Conservation (phyloP, 129 eudicot genomes). For the Saposhnikovia divaricata region DNA sequence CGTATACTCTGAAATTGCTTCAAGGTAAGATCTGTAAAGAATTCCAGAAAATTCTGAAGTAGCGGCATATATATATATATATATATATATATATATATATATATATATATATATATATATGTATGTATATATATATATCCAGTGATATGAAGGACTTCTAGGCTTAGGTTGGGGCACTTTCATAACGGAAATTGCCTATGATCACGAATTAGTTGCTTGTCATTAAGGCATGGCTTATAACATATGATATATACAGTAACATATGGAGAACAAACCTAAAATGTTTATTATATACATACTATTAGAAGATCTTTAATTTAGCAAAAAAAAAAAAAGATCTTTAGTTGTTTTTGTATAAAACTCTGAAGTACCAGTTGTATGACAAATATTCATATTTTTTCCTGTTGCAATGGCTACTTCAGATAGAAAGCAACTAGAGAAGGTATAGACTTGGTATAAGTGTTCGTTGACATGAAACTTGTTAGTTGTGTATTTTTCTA, state of each 20-base stretch:
- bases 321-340: not conserved
- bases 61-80: too few species aligned
- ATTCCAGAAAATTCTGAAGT: not conserved
- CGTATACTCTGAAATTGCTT: conserved; percentile 81
- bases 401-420: not conserved
- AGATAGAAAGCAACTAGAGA: not conserved
- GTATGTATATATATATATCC: not conserved
- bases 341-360: not conserved
- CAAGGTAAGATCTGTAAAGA: conserved; percentile 28
- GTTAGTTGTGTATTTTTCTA: not conserved
- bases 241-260: not conserved
- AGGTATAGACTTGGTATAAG: not conserved
- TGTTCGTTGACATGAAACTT: not conserved
- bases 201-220: not conserved
- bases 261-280: not conserved
- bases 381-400: not conserved
- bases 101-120: not conserved
- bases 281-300: not conserved
- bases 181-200: not conserved
- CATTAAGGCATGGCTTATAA: not conserved
- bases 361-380: not conserved
- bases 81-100: not conserved
- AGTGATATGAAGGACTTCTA: not conserved
- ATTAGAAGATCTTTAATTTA: not conserved
- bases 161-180: not conserved